These are phyloP conservation scores for Cercospora sp. DNA, from an alignment of 2,329 filamentous ascomycete species.

Conservation along the genomic window DNA sequence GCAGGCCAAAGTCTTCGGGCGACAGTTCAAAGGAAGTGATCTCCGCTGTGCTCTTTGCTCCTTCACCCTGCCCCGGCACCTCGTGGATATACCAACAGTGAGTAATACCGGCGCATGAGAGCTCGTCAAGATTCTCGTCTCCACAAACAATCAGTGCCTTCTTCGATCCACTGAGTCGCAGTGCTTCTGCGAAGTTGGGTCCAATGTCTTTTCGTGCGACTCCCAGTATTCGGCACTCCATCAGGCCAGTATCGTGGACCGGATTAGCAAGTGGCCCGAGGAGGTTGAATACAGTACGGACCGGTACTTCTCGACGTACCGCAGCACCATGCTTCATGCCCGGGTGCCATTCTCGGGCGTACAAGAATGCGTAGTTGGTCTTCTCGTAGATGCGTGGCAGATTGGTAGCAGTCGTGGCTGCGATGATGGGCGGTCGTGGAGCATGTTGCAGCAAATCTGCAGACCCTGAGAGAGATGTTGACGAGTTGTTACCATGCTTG, in stretches of 20 bases:
- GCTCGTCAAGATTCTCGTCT: slow-evolving; percentile 90
- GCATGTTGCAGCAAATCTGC: slow-evolving; percentile 85
- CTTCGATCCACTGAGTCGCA: slow-evolving; percentile 59
- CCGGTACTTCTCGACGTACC: slow-evolving; percentile 83
- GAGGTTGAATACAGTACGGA: slow-evolving; percentile 97
- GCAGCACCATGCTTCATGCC: slow-evolving; percentile 88
- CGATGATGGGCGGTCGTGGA: slow-evolving; percentile 69
- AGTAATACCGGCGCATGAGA: slow-evolving; percentile 85
- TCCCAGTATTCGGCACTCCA: slow-evolving; percentile 91
- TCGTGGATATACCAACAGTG: slow-evolving; percentile 71
- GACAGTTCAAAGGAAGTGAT: slow-evolving; percentile 76
- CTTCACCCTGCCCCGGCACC: slow-evolving; percentile 43
- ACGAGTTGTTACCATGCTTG: slow-evolving; percentile 95
- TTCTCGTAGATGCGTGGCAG: slow-evolving; percentile 71
- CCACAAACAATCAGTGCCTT: slow-evolving; percentile 93
- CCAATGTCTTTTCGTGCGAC: slow-evolving; percentile 63
- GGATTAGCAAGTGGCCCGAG: slow-evolving; percentile 91
- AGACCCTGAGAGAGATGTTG: slow-evolving; percentile 92
- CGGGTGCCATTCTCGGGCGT: slow-evolving; percentile 93
- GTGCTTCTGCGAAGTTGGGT: slow-evolving; percentile 16
- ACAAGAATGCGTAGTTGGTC: slow-evolving; percentile 93
- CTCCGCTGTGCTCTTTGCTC: slow-evolving; percentile 49
- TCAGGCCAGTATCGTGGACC: slow-evolving; percentile 65
- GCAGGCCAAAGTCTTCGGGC: slow-evolving; percentile 85
- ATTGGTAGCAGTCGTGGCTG: slow-evolving; percentile 69